phyloP scores from a whole-genome alignment of 202 grass and related monocot species.

The Saccharum hybrid region DNA sequence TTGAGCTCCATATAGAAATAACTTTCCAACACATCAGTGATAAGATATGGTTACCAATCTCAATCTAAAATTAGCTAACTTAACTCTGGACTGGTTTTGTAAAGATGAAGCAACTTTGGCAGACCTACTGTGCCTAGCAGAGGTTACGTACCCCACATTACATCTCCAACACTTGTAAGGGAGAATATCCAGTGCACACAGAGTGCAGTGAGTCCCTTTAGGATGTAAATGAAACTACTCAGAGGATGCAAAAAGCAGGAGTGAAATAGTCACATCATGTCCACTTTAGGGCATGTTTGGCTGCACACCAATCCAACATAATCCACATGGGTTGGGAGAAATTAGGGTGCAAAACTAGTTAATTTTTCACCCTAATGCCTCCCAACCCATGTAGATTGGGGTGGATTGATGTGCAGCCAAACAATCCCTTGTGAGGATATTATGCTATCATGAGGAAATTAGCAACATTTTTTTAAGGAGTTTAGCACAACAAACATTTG shows the following conservation, averaged over 20 bases:
- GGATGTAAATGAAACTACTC: conserved; percentile 16
- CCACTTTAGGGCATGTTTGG: neutral
- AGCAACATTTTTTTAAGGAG: neutral
- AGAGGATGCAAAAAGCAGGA: neutral
- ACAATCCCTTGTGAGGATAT: conserved; percentile 1
- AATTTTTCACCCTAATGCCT: neutral
- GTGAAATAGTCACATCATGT: conserved; percentile 9
- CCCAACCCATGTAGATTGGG: neutral
- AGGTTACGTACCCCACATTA: conserved; percentile 18
- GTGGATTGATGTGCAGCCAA: neutral
- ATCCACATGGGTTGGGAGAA: neutral
- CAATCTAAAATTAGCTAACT: conserved; percentile 14
- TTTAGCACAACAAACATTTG: conserved; percentile 24
- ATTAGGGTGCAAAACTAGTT: neutral
- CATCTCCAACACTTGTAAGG: neutral
- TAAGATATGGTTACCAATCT: neutral
- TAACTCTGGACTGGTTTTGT: neutral
- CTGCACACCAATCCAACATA: neutral
- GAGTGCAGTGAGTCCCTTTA: neutral
- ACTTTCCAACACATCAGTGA: neutral
- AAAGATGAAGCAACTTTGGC: neutral
- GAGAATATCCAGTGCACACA: conserved; percentile 2
- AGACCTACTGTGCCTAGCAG: neutral
- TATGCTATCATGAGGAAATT: conserved; percentile 3
- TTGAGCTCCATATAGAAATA: conserved; percentile 5